A percentile compares a stretch with the other conserved stretches of the same genome.
These are phyloP conservation scores for Phytophthora uliginosa DNA, from an alignment of 352 stramenopile genomes.

Conservation along the genomic window DNA sequence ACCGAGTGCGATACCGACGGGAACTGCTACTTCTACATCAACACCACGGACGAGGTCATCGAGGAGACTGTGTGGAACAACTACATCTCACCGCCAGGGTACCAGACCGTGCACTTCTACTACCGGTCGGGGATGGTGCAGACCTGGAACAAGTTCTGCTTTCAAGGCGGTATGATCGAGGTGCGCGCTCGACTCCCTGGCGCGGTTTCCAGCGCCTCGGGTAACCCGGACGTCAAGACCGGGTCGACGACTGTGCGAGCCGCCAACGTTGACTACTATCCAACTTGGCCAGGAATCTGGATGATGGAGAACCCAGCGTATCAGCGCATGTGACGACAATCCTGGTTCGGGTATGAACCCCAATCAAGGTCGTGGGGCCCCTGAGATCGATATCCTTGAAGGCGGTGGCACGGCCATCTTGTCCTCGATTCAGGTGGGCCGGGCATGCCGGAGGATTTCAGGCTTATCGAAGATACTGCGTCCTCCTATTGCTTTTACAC, in stretches of 20 bases:
- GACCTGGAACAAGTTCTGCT: slow-evolving; percentile 96
- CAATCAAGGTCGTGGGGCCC: slow-evolving; percentile 89
- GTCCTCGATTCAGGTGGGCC: slow-evolving; percentile 92
- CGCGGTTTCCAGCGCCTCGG: slow-evolving; percentile 39
- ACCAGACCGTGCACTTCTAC: slow-evolving; percentile 48
- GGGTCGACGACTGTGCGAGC: slow-evolving; percentile 32
- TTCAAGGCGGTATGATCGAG: slow-evolving; percentile 92
- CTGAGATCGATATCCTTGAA: slow-evolving; percentile 97
- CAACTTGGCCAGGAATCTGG: slow-evolving; percentile 4
- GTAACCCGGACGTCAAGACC: slow-evolving; percentile 60
- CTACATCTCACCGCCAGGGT: slow-evolving; percentile 63
- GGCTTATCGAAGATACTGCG: slow-evolving; percentile 32
- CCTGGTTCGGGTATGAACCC: slow-evolving; percentile 94
- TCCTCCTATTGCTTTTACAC: slow-evolving; percentile 55
- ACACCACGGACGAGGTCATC: slow-evolving; percentile 53
- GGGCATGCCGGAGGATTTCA: slow-evolving; percentile 68
- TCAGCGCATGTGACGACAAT: slow-evolving; percentile 90
- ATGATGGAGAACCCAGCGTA: slow-evolving; percentile 41
- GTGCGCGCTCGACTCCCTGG: slow-evolving; percentile 87
- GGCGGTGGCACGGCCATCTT: slow-evolving; percentile 82
- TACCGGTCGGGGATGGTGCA: slow-evolving; percentile 89
- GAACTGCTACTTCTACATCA: slow-evolving; percentile 71
- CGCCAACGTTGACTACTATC: slow-evolving; percentile 48
- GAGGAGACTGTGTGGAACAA: slow-evolving; percentile 69
- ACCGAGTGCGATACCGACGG: slow-evolving; percentile 60